phyloP scores from a whole-genome alignment of 495 filamentous ascomycete species.

The Penicillium samsonianum region DNA sequence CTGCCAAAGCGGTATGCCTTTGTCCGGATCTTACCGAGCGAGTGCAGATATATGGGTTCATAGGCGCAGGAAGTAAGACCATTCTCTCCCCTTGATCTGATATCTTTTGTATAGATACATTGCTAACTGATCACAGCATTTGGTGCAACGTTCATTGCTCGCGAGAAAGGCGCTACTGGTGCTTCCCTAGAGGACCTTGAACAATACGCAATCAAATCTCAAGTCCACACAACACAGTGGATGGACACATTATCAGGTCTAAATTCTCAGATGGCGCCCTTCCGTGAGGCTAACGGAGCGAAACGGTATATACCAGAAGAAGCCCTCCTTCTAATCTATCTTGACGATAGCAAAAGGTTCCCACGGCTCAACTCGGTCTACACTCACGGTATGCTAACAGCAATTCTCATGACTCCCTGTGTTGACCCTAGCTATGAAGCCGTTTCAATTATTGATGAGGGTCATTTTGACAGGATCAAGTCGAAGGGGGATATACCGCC shows the following conservation, averaged over 20 bases:
- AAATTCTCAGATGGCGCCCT: not conserved
- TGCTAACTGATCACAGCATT: slow-evolving; percentile 26
- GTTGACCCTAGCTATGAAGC: slow-evolving; percentile 20
- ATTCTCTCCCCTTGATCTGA: not conserved
- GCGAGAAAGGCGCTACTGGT: slow-evolving; percentile 3
- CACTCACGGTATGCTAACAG: slow-evolving; percentile 20
- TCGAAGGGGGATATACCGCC: not conserved
- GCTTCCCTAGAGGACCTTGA: not conserved
- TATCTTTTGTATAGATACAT: not conserved
- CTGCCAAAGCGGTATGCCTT: not conserved
- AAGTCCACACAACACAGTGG: slow-evolving; percentile 17
- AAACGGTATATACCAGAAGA: slow-evolving; percentile 26
- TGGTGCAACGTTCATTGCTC: slow-evolving; percentile 26
- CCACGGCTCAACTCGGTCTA: slow-evolving; percentile 33
- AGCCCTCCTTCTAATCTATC: slow-evolving; percentile 26
- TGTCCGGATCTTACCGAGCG: slow-evolving; percentile 9
- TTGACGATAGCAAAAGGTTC: slow-evolving; percentile 26
- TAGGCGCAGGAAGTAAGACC: slow-evolving; percentile 25
- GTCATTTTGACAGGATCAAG: not conserved
- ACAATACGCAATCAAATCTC: slow-evolving; percentile 28
- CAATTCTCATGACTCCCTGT: slow-evolving; percentile 29
- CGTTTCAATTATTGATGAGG: slow-evolving; percentile 1
- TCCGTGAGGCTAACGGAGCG: slow-evolving; percentile 6
- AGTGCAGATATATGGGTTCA: slow-evolving; percentile 23
- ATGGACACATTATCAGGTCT: not conserved